Evolutionary conservation across 345 rosid genomes (phyloP), one percentile per base, ranked within the genome.

Genomic region (Geranium rotundifolium): DNA sequence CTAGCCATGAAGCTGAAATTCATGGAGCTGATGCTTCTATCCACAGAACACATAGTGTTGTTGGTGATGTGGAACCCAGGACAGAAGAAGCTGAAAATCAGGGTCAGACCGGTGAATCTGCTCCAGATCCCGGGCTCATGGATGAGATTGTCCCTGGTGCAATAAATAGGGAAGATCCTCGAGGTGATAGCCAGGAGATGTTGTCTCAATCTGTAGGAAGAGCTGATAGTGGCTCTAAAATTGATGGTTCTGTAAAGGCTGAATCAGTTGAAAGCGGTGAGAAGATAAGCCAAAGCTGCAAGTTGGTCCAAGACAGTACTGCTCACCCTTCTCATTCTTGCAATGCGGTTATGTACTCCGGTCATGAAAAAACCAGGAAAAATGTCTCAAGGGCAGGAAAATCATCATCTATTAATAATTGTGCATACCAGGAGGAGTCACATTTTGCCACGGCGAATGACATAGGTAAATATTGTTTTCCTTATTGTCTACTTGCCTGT

Each of bases 1-100:
- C 91, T 64, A 95, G 97, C 71, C 95, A 95, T 72, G 99, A 95
- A 81, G 99, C 99, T 62, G 96, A 95, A 78, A 95, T 95, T 73
- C 92, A 77, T 59, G 99, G 99, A 30, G 86, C 95, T 72, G 99
- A 95, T 72, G 75, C 76, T 68, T 95, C 92, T 57, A 88, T 86
- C 59, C 96, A 86, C 65, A 86, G 96, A 83, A 74, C 92, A 60
- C 80, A 84, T 59, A 90, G 99, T 79, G 85, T 88, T 39, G 90
- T 88, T 67, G 97, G 99, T 65, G 92, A 88, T 70, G 77, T 84
- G 66, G 99, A 90, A 61, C 95, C 92, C 18, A 84, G 90, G 73
- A 79, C 80, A 14, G 97, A 95, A 76, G 95, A 88, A 69, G 80
- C 76, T 70, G 99, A 95, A 77, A 90, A 85, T 80, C 95, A 86